A percentile compares a stretch with the other conserved stretches of the same genome.
These are phyloP conservation scores for Carex cristatella DNA, from an alignment of 176 grass and related monocot species.

Conservation along the genomic window DNA sequence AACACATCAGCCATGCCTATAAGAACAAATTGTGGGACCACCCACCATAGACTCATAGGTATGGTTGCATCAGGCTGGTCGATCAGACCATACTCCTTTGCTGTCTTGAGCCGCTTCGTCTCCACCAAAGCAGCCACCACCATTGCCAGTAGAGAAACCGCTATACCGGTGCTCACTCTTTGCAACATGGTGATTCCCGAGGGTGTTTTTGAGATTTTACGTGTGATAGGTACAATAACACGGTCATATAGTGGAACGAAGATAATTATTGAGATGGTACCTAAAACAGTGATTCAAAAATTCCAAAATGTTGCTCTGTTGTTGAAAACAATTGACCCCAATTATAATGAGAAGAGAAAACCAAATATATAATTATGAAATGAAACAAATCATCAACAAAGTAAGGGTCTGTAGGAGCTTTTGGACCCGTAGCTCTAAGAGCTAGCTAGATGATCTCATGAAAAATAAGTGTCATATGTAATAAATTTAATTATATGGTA, in stretches of 20 bases:
- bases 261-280: constrained; percentile 19
- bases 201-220: constrained; percentile 16
- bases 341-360: neutral
- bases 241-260: constrained; percentile 44
- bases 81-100: constrained; percentile 22
- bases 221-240: constrained; percentile 25
- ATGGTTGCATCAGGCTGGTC: constrained; percentile 26
- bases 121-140: constrained; percentile 32
- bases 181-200: constrained; percentile 49
- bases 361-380: neutral
- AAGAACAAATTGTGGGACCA: constrained; percentile 33
- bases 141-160: neutral
- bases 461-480: neutral
- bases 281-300: neutral
- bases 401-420: too few species aligned
- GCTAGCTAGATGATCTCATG: neutral
- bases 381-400: neutral
- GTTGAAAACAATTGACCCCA: neutral
- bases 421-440: too few species aligned
- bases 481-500: neutral
- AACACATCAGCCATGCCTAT: constrained; percentile 37
- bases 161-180: constrained; percentile 35
- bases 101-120: constrained; percentile 35
- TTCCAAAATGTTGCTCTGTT: neutral
- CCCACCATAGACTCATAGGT: constrained; percentile 42